These are phyloP conservation scores for Ilyonectria mors-panacis DNA, from an alignment of 2,329 filamentous ascomycete genomes.

Conservation along the genomic window DNA sequence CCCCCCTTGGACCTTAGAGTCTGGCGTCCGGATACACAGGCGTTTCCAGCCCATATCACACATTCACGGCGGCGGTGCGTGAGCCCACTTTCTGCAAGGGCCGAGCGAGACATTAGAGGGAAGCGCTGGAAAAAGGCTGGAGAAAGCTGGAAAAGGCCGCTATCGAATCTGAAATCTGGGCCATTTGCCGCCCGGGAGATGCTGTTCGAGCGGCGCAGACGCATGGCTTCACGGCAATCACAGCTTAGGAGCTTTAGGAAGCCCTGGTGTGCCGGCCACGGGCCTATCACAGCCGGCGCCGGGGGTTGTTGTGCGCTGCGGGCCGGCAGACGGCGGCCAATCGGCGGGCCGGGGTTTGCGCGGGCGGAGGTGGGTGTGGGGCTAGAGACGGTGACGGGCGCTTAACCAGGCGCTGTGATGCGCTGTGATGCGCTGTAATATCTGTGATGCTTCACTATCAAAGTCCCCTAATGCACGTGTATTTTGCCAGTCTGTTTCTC, in stretches of 20 bases:
- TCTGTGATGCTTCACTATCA: no score
- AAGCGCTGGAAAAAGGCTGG: background rate
- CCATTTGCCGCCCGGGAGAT: background rate
- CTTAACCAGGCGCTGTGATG: conserved; percentile 22
- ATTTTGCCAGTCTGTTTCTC: background rate
- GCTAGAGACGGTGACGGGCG: conserved; percentile 9
- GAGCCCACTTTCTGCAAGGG: background rate
- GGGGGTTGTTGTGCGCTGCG: background rate
- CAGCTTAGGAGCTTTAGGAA: background rate
- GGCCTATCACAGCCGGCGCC: conserved; percentile 5
- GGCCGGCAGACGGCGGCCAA: background rate
- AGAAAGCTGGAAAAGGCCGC: background rate
- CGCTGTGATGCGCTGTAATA: background rate
- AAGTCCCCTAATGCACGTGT: background rate
- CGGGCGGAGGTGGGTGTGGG: background rate
- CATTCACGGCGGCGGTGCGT: background rate
- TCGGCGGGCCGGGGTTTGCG: background rate
- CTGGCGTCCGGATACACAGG: conserved; percentile 9
- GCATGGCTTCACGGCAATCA: background rate
- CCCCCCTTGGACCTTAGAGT: background rate
- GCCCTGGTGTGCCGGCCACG: background rate
- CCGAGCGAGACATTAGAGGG: background rate
- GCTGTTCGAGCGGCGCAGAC: background rate
- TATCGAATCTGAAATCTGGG: background rate
- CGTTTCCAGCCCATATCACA: background rate